These are phyloP conservation scores for Plasmodium gonderi DNA, from an alignment of 169 alveolate genomes.

Conservation along the genomic window DNA sequence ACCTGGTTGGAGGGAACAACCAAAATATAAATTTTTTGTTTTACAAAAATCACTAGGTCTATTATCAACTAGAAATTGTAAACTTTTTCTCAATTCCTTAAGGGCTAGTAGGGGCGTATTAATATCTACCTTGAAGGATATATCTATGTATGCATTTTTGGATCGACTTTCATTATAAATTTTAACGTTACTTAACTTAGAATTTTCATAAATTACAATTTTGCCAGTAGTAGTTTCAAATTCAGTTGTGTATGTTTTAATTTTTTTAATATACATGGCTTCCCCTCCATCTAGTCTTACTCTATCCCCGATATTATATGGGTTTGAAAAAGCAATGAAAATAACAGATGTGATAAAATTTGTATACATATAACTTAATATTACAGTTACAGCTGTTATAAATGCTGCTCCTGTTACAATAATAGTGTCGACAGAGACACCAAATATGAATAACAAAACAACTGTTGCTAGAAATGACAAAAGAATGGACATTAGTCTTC, in stretches of 20 bases:
- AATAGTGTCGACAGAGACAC: constrained; percentile 88
- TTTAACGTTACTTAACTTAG: constrained; percentile 85
- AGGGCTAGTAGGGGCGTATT: constrained; percentile 87
- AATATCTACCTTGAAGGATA: constrained; percentile 83
- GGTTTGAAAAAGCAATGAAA: constrained; percentile 90
- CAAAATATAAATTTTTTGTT: constrained; percentile 81
- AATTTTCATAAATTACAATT: constrained; percentile 86
- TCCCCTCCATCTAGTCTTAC: constrained; percentile 88
- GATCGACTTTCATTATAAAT: constrained; percentile 89
- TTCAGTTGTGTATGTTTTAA: constrained; percentile 89
- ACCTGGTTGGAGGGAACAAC: constrained; percentile 86
- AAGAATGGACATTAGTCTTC: constrained; percentile 84
- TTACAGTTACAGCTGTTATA: constrained; percentile 88
- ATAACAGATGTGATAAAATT: constrained; percentile 90
- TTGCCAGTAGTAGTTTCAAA: constrained; percentile 87
- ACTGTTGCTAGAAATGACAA: constrained; percentile 84
- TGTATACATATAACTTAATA: constrained; percentile 88
- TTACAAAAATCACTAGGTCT: constrained; percentile 88
- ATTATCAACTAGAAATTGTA: constrained; percentile 82
- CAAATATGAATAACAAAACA: constrained; percentile 84
- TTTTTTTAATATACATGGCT: constrained; percentile 85
- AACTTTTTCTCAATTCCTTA: constrained; percentile 79
- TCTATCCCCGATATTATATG: constrained; percentile 90
- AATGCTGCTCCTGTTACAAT: constrained; percentile 92
- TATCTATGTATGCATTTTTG: constrained; percentile 83